Percentiles rank a stretch among this genome's conserved stretches.
These are phyloP conservation scores for Thraustochytrium sp. DNA, from an alignment of 352 stramenopile genomes.

Conservation along the genomic window DNA sequence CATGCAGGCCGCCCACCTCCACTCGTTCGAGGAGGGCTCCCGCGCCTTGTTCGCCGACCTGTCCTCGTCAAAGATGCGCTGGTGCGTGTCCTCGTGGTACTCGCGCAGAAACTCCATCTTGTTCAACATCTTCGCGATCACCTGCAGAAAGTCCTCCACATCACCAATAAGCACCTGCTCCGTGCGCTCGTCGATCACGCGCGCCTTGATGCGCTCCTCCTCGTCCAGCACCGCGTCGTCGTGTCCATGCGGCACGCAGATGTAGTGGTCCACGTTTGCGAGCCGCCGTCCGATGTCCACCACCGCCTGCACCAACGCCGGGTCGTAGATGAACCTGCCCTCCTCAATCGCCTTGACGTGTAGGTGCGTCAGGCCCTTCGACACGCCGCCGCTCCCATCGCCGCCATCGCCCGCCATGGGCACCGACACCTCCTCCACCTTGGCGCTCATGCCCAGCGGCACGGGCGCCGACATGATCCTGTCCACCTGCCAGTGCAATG, in stretches of 20 bases:
- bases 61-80: not conserved
- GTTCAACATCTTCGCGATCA: not conserved
- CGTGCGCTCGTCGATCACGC: not conserved
- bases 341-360: conserved; percentile 6
- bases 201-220: not conserved
- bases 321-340: conserved; percentile 25
- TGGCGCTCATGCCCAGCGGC: too few relatives aligned
- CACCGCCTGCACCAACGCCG: not conserved
- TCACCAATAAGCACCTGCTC: not conserved
- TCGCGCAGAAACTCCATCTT: not conserved
- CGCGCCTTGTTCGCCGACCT: not conserved
- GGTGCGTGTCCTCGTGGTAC: not conserved
- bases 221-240: not conserved
- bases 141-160: not conserved
- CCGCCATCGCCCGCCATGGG: too few relatives aligned
- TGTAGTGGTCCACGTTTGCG: conserved; percentile 15
- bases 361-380: not conserved
- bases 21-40: not conserved
- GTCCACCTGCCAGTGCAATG: too few relatives aligned
- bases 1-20: not conserved
- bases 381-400: too few relatives aligned
- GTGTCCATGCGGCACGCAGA: not conserved
- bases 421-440: too few relatives aligned
- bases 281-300: not conserved
- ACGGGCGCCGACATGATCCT: too few relatives aligned